phyloP scores from a whole-genome alignment of 345 rosid species.

The Linum lewisii region DNA sequence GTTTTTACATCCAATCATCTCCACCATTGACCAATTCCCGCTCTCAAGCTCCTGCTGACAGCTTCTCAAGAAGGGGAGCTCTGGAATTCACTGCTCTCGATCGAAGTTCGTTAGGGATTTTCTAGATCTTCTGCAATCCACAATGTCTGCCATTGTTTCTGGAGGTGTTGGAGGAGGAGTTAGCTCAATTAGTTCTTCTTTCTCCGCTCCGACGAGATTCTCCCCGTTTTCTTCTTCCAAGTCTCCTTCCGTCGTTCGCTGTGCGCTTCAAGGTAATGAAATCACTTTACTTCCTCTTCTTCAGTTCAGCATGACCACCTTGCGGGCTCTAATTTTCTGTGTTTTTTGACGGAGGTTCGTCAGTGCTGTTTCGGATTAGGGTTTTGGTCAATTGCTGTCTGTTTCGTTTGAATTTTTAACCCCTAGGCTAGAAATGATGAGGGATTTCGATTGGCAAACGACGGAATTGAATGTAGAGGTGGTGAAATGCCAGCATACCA shows the following conservation, averaged over 20 bases:
- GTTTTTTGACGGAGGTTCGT: not conserved
- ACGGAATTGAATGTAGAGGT: not conserved
- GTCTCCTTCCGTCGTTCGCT: conserved; percentile 33
- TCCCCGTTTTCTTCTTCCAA: conserved; percentile 20
- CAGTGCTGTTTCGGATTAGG: not conserved
- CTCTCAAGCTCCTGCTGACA: not conserved
- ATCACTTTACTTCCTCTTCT: not conserved
- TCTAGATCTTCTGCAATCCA: not conserved
- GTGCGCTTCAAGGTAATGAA: conserved; percentile 55
- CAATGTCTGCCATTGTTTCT: not conserved
- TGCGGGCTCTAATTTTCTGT: not conserved
- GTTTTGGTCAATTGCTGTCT: not conserved
- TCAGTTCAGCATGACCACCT: not conserved
- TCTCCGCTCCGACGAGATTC: conserved; percentile 32
- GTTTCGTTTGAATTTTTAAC: not conserved
- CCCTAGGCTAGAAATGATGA: too few relatives aligned
- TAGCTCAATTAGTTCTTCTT: conserved; percentile 32
- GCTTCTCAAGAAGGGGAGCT: too few relatives aligned
- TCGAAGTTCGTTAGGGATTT: not conserved
- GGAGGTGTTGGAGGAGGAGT: not conserved
- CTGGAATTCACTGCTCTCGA: not conserved
- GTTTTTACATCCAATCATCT: too few relatives aligned
- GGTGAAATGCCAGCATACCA: not conserved
- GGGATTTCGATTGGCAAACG: too few relatives aligned
- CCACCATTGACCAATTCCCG: not conserved